A percentile compares a stretch with the other conserved stretches of the same genome.
Evolutionary conservation across 306 rosid genomes (phyloP).

Genomic region (Lupinus albus): DNA sequence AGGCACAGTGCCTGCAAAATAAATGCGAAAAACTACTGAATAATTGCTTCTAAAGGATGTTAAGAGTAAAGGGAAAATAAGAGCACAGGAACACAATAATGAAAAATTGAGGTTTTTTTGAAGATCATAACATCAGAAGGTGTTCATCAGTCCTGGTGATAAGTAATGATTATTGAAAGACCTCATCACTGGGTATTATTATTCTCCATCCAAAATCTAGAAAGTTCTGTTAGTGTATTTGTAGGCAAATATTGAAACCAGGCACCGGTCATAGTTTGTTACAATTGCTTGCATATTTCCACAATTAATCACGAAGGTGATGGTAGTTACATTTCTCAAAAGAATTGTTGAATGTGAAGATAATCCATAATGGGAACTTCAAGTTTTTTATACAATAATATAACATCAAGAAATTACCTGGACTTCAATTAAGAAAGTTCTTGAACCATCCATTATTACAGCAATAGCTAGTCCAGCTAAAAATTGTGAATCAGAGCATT

Average conservation of each 20-base stretch:
- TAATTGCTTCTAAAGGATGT: slow-evolving; percentile 24
- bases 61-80: neutral
- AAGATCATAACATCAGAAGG: slow-evolving; percentile 10
- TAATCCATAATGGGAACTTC: no score
- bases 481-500: slow-evolving; percentile 63
- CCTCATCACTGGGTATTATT: neutral
- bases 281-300: no score
- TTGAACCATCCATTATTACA: slow-evolving; percentile 89
- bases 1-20: slow-evolving; percentile 75
- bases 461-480: slow-evolving; percentile 86
- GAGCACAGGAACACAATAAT: slow-evolving; percentile 19
- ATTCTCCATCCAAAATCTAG: neutral
- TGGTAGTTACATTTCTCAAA: no score
- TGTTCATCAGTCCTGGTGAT: slow-evolving; percentile 11
- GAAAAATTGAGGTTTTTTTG: slow-evolving; percentile 27
- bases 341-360: no score
- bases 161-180: slow-evolving; percentile 22
- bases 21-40: slow-evolving; percentile 15
- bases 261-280: no score
- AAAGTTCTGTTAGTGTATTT: no score
- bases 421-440: slow-evolving; percentile 83
- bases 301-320: no score
- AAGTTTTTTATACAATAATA: neutral
- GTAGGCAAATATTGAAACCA: no score
- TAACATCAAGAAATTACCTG: slow-evolving; percentile 59